Base-by-base conservation (phyloP, 305 asterid genomes). In the Ilex paraguariensis region DNA sequence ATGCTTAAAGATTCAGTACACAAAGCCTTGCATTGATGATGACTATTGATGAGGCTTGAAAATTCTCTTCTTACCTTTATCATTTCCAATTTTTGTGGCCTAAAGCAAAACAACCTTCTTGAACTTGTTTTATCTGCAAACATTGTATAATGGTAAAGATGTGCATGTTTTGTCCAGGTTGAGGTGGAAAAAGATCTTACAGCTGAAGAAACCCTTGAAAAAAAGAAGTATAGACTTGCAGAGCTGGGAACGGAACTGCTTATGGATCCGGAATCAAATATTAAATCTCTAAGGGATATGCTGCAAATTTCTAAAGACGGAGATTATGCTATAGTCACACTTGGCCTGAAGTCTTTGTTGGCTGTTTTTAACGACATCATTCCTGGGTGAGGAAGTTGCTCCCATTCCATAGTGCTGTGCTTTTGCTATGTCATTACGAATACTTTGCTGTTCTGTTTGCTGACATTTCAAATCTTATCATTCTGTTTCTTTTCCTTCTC, bases 321-420 rank as follows among this genome's bases (percentile, higher is more conserved):
- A 63, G 79, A 90, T 73, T 69, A 66, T 75, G 59, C 64, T 51
- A 77, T 87, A 59, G 87, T 83, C 63, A 64, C 76, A 21, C 95
- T 93, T 57, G 87, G 83, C 33, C 79, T 93, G 54, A 83, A 87
- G 73, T 93, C 97, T 55, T 79, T 93, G 79, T 75, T 93, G 77
- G 97, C 99, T 61, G 96, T 93, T 63, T 93, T 93, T 70, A 90
- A 79, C 77, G 97, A 90, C 79, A 90, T 93, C 57, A 83, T 87
- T 73, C 99, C 99, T 49, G 95, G 99, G 99, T 87, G 79, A 66
- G 83, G 32, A 70, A 66, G 64, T 59, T 59, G 64, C 64, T 31
- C 44, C 36, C 55, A 52, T 66, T 62, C 63, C 40, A 67, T 61
- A 66, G 39, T 50, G 57, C 15, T 46, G 67, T 36, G 57, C n/a